Evolutionary conservation across 2,329 filamentous ascomycete genomes (phyloP).

Genomic region (Trichoderma sp.): DNA sequence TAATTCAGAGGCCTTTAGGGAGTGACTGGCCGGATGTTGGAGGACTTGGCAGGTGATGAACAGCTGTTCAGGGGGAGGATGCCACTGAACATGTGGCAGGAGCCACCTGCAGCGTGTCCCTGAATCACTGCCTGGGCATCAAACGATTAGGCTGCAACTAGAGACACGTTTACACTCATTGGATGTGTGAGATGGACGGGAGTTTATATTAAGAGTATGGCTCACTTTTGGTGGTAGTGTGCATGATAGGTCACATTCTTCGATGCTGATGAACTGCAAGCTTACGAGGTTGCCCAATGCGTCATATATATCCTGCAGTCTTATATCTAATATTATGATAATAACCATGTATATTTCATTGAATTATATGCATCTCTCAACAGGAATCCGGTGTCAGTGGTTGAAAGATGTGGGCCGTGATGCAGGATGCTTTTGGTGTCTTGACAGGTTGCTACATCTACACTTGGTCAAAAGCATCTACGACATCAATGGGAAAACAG

Average conservation of each 20-base stretch:
- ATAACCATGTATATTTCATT: neutral
- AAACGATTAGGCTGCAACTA: neutral
- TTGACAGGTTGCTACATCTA: neutral
- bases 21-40: neutral
- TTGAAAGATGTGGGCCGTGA: neutral
- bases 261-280: neutral
- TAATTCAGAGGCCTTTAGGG: neutral
- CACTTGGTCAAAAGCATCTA: neutral
- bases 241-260: neutral
- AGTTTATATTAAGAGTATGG: neutral
- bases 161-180: neutral
- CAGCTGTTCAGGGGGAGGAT: constrained; percentile 1
- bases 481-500: neutral
- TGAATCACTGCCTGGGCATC: neutral
- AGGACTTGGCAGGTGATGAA: neutral
- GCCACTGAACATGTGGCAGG: constrained; percentile 1
- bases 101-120: neutral
- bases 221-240: neutral
- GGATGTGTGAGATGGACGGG: neutral
- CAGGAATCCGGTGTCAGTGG: neutral
- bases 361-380: neutral
- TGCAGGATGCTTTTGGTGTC: neutral
- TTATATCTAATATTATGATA: neutral
- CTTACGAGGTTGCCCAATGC: neutral
- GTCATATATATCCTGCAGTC: neutral